These are phyloP conservation scores for Solanum pinnatisectum DNA, from an alignment of 257 asterid genomes.

Conservation along the genomic window DNA sequence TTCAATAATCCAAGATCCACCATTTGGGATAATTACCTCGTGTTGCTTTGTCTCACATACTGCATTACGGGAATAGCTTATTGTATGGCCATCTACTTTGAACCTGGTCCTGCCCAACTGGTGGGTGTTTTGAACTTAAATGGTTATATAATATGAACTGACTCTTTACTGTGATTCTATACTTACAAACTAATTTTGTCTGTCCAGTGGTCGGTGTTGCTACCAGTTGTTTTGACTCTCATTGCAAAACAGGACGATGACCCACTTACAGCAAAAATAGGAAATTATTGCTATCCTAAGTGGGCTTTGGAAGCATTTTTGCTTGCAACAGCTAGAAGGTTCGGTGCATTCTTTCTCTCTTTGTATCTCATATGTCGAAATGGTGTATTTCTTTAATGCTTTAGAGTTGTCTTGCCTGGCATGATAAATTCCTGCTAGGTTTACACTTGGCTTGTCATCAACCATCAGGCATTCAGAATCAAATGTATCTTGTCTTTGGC, in stretches of 20 bases:
- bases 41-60: slow-evolving; percentile 56
- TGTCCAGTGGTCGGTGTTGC: slow-evolving; percentile 86
- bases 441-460: background rate
- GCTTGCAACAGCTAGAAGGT: slow-evolving; percentile 77
- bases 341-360: background rate
- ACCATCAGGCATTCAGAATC: background rate
- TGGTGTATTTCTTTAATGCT: background rate
- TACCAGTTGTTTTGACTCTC: slow-evolving; percentile 87
- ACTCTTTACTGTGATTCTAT: background rate
- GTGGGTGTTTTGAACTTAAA: slow-evolving; percentile 12
- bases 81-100: slow-evolving; percentile 55
- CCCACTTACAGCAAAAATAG: slow-evolving; percentile 27
- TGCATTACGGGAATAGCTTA: slow-evolving; percentile 72
- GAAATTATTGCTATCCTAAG: slow-evolving; percentile 55
- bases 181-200: background rate
- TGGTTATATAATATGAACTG: background rate
- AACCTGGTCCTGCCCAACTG: slow-evolving; percentile 77
- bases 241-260: slow-evolving; percentile 67
- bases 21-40: slow-evolving; percentile 49
- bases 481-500: background rate
- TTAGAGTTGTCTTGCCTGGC: background rate
- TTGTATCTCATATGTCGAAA: background rate
- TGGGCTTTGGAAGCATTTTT: slow-evolving; percentile 96
- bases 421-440: background rate
- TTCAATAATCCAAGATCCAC: slow-evolving; percentile 65